Base-by-base conservation (phyloP, 352 stramenopile genomes). In the Globisporangium mamillatum region DNA sequence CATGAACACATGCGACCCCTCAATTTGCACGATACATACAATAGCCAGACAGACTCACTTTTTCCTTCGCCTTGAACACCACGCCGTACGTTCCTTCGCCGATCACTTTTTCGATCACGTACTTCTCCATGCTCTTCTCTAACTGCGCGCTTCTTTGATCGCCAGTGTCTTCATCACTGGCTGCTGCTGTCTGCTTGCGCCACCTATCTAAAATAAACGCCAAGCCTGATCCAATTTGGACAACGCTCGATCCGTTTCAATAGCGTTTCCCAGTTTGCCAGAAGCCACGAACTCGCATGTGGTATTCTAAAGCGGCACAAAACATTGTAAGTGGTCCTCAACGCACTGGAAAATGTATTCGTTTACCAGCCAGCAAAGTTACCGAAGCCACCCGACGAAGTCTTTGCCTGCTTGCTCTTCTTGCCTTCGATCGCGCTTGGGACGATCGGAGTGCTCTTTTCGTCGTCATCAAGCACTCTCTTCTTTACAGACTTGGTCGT, bases 61-160 rank as follows among this genome's bases (percentile, higher is more conserved):
- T 95, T 66, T 93, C 87, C 38, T 75, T 79, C 14, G 87, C 87
- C 58, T 89, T 89, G 68, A 91, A 95, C 24, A 95, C 85, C 48
- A 93, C 74, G 20, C 87, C 87, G 67, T 93, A 95, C 27, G 87
- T 93, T 46, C 87, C 87, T 75, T 95, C 87, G 25, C 87, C 87
- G 48, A 95, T 92, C 25, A 93, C 68, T 54, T 92, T 92, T 46
- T 95, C 87, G 5, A 95, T 66, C 52, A 76, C 68, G 65, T 95
- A 95, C 66, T 90, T 88, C 65, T 95, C 83, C 87, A 95, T 95
- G 32, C 5, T 32, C 20, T 12, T 59, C 55, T 27, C 9, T 24
- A n/a, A 20, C 38, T 18, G 14, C 12, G 5, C 38, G 12, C 38
- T 20, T 36, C 7, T 9, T 12, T 18, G 24, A 48, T 29, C 55